Evolutionary conservation across 108 stramenopile genomes (phyloP).

Genomic region (Pinguiococcus pyrenoidosus): DNA sequence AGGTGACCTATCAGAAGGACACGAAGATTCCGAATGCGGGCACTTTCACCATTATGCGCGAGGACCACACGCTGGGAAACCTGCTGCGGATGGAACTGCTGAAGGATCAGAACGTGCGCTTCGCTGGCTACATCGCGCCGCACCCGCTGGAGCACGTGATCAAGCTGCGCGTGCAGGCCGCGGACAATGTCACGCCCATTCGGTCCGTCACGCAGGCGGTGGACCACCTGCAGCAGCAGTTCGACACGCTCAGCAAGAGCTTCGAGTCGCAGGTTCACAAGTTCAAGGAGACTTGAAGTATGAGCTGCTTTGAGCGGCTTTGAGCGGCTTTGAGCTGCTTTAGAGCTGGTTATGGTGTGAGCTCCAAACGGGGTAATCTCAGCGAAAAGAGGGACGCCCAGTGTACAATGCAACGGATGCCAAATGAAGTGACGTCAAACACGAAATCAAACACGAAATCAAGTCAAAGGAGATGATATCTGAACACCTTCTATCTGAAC

Average conservation of each 20-base stretch:
- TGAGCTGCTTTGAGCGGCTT: too few relatives aligned
- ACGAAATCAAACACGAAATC: too few relatives aligned
- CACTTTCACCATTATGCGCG: slow-evolving; percentile 85
- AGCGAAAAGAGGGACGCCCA: too few relatives aligned
- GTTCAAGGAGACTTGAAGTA: too few relatives aligned
- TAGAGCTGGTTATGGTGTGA: too few relatives aligned
- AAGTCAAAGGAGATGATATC: too few relatives aligned
- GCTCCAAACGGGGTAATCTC: too few relatives aligned
- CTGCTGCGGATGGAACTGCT: slow-evolving; percentile 84
- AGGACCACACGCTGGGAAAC: slow-evolving; percentile 90
- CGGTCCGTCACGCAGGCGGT: not conserved
- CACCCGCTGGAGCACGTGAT: slow-evolving; percentile 80
- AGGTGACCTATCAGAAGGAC: slow-evolving; percentile 62
- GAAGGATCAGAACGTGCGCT: slow-evolving; percentile 64
- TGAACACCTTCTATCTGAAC: too few relatives aligned
- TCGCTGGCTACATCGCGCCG: slow-evolving; percentile 80
- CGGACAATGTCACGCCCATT: not conserved
- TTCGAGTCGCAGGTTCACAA: not conserved
- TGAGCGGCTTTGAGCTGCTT: too few relatives aligned
- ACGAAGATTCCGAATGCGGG: slow-evolving; percentile 84
- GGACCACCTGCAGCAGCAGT: not conserved
- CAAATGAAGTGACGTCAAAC: too few relatives aligned
- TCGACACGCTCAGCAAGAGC: not conserved
- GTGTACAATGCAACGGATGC: too few relatives aligned
- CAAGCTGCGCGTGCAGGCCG: slow-evolving; percentile 58